A percentile compares a stretch with the other conserved stretches of the same genome.
Conservation (phyloP, 2,329 filamentous ascomycete species). For the Trichophyton benhamiae region DNA sequence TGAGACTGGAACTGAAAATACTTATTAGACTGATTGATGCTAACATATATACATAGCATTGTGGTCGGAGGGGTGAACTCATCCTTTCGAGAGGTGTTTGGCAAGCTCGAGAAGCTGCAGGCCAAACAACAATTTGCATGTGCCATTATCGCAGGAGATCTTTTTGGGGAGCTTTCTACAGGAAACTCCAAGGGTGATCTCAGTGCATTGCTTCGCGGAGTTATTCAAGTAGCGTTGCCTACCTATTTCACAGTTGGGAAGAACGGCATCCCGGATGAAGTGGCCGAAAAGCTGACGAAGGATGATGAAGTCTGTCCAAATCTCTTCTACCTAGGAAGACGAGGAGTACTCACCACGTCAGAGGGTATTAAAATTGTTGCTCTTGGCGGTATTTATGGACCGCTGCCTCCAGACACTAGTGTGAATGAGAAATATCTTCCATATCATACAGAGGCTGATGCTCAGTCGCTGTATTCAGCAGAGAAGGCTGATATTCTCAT, state of each 20-base stretch:
- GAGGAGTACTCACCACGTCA: slow-evolving; percentile 74
- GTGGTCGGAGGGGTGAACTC: slow-evolving; percentile 77
- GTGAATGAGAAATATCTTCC: slow-evolving; percentile 59
- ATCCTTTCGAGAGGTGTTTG: slow-evolving; percentile 60
- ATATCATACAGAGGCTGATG: slow-evolving; percentile 64
- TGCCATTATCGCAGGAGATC: slow-evolving; percentile 69
- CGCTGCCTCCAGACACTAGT: slow-evolving; percentile 34
- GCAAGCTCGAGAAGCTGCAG: slow-evolving; percentile 69
- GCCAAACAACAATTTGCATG: slow-evolving; percentile 80
- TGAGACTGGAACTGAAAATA: background rate
- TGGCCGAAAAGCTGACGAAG: slow-evolving; percentile 61
- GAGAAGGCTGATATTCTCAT: slow-evolving; percentile 75
- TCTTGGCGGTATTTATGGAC: slow-evolving; percentile 59
- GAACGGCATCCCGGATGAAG: slow-evolving; percentile 54
- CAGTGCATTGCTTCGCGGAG: slow-evolving; percentile 56
- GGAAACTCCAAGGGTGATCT: slow-evolving; percentile 45
- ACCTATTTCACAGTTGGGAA: slow-evolving; percentile 84
- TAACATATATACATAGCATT: slow-evolving; percentile 33
- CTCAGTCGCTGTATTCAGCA: slow-evolving; percentile 54
- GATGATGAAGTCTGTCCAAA: slow-evolving; percentile 75
- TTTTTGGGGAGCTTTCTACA: slow-evolving; percentile 50
- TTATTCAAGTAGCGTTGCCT: slow-evolving; percentile 61
- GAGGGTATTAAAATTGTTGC: slow-evolving; percentile 82
- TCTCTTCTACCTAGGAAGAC: slow-evolving; percentile 77
- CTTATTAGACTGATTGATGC: background rate